Base-by-base conservation (phyloP, 306 rosid species). In the Pyrus betulifolia region DNA sequence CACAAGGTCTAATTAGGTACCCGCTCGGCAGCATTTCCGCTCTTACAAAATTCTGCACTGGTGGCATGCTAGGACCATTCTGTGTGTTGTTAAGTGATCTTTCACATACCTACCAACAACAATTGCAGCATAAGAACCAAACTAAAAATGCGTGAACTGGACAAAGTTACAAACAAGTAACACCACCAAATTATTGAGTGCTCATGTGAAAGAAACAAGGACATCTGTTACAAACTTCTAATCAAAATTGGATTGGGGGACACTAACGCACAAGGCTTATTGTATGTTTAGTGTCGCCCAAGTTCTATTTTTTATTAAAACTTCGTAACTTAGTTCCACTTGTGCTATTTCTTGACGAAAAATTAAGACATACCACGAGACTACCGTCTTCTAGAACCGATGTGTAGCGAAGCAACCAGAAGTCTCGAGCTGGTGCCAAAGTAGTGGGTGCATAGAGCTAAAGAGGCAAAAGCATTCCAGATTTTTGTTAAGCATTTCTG, bases 321-420 rank as follows among this genome's bases (percentile, higher is more conserved):
- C 21, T 49, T 49, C 8, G 55, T 49, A 49, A 15, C 54, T 4
- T 49, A 15, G 54, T 49, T 49, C 8, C 54, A 49, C 1, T 49
- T 15, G 54, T 15, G 19, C 19, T 15, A 15, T 17, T 14, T 15
- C 8, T 14, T 17, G 55, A 51, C 21, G 18, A 51, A 51, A 51
- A 51, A 51, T 51, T 19, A 51, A 14, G 23, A 67, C 93, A 30
- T 87, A 91, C 98, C 96, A 92, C 99, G 67, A 95, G 99, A 81
- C 99, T 95, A 58, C 98, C 98, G 57, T 95, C 99, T 85, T 95
- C 98, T 89, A 92, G 70, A 83, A 89, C 87, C 49, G 98, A 95
- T 22, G 98, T 95, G 86, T 92, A 95, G 84, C 98, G 97, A 86
- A 95, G 85, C 90, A 95, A 84, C 99, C 98, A 95, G 87, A 95